Evolutionary conservation across 129 eudicot species (phyloP).

Genomic region (Tagetes erecta): DNA sequence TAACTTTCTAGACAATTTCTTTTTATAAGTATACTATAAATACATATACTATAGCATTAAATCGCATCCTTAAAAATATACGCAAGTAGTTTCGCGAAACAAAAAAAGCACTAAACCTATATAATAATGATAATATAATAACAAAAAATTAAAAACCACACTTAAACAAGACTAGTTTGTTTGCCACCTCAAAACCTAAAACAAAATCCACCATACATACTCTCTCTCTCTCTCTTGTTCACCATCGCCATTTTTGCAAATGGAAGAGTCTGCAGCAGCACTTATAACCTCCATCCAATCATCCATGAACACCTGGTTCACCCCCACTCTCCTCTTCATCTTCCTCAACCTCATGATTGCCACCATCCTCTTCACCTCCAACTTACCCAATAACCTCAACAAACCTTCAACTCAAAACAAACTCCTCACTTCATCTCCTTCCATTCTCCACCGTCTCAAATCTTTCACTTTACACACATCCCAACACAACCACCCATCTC

Average conservation of each 20-base stretch:
- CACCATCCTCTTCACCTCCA: constrained; percentile 71
- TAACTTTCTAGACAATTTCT: no score
- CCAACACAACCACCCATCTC: constrained; percentile 34
- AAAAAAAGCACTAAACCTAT: no score
- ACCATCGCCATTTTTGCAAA: constrained; percentile 32
- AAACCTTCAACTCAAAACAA: constrained; percentile 26
- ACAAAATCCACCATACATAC: not conserved
- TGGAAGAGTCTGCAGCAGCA: constrained; percentile 68
- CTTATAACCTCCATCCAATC: constrained; percentile 53
- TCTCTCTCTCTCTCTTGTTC: not conserved
- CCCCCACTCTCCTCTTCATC: constrained; percentile 85
- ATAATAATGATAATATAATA: no score
- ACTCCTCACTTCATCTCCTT: constrained; percentile 45
- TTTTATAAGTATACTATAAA: no score
- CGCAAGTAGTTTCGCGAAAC: no score
- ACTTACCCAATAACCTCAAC: constrained; percentile 31
- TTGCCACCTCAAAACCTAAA: constrained; percentile 15
- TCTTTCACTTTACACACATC: constrained; percentile 52
- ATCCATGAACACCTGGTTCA: constrained; percentile 78
- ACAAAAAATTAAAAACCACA: no score
- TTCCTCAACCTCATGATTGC: constrained; percentile 86
- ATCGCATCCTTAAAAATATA: no score
- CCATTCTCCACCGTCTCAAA: constrained; percentile 69
- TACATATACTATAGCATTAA: no score
- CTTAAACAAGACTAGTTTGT: no score